Conservation (phyloP, 2,329 filamentous ascomycete genomes). For the Diaporthe batatas region DNA sequence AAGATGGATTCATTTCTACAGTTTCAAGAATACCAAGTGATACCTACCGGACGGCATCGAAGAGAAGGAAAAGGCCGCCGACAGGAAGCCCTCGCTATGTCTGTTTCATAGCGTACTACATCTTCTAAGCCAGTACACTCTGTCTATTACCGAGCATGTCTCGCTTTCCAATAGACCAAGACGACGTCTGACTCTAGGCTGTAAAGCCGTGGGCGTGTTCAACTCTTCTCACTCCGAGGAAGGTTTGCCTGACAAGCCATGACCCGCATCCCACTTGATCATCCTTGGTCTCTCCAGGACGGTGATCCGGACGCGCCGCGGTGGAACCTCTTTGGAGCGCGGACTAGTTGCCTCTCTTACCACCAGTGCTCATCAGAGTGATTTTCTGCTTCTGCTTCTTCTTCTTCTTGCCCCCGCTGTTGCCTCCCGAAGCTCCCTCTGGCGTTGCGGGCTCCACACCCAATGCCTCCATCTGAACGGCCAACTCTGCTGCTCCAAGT, state of each 20-base stretch:
- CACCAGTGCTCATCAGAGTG: constrained; percentile 77
- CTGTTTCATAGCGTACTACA: constrained; percentile 30
- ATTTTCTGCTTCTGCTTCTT: constrained; percentile 82
- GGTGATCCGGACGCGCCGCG: neutral
- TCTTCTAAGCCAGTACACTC: neutral
- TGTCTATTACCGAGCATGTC: constrained; percentile 3
- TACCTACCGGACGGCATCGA: neutral
- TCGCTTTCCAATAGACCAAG: neutral
- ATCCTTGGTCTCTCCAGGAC: neutral
- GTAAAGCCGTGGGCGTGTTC: neutral
- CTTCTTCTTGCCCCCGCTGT: constrained; percentile 58
- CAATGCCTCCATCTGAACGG: constrained; percentile 70
- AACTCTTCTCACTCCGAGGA: neutral
- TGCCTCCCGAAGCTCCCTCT: constrained; percentile 41
- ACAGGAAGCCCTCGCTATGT: constrained; percentile 17
- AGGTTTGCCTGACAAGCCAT: neutral
- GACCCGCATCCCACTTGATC: neutral
- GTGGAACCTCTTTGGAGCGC: neutral
- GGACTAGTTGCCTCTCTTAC: constrained; percentile 59
- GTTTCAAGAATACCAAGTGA: neutral
- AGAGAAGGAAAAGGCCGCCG: neutral
- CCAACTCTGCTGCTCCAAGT: constrained; percentile 71
- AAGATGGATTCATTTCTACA: constrained; percentile 8
- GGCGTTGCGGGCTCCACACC: constrained; percentile 52
- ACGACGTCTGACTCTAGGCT: constrained; percentile 13